A percentile compares a stretch with the other conserved stretches of the same genome.
Evolutionary conservation across 1,284 basidiomycete species (phyloP).

Genomic region (Chalciporus sp.): DNA sequence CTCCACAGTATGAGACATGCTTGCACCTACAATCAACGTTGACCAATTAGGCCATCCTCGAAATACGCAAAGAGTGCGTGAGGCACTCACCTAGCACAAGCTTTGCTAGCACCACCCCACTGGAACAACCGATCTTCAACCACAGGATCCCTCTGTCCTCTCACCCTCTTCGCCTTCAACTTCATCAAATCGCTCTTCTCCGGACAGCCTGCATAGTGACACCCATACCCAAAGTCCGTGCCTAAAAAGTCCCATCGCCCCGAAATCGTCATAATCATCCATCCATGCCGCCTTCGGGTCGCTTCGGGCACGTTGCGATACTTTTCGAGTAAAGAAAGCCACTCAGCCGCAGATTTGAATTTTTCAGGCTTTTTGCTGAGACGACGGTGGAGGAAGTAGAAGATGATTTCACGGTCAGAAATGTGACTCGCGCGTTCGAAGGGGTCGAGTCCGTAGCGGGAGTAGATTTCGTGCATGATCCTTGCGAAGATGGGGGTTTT

Average conservation of each 20-base stretch:
- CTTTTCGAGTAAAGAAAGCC: slow-evolving; percentile 20
- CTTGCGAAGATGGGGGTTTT: slow-evolving; percentile 23
- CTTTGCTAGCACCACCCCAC: slow-evolving; percentile 26
- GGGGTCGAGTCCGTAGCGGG: slow-evolving; percentile 28
- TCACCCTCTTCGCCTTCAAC: slow-evolving; percentile 18
- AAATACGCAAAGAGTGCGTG: no score
- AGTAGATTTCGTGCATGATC: slow-evolving; percentile 30
- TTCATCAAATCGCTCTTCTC: slow-evolving; percentile 21
- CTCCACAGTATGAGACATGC: slow-evolving; percentile 29
- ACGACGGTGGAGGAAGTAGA: slow-evolving; percentile 31
- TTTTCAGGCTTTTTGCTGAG: slow-evolving; percentile 19
- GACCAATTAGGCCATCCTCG: not conserved
- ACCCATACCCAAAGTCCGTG: slow-evolving; percentile 19
- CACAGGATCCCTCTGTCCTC: slow-evolving; percentile 26
- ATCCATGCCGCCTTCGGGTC: slow-evolving; percentile 20
- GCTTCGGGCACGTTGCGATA: slow-evolving; percentile 24
- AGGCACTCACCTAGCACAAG: slow-evolving; percentile 22
- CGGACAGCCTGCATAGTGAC: slow-evolving; percentile 20
- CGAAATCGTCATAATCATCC: slow-evolving; percentile 23
- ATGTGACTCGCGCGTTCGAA: slow-evolving; percentile 23
- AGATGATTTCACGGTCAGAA: slow-evolving; percentile 20
- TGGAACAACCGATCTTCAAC: slow-evolving; percentile 28
- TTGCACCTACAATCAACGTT: slow-evolving; percentile 9
- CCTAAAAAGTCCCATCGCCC: slow-evolving; percentile 30
- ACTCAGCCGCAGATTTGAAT: slow-evolving; percentile 18